These are phyloP conservation scores for Thuja plicata DNA, from an alignment of 83 land plant genomes.

Conservation along the genomic window DNA sequence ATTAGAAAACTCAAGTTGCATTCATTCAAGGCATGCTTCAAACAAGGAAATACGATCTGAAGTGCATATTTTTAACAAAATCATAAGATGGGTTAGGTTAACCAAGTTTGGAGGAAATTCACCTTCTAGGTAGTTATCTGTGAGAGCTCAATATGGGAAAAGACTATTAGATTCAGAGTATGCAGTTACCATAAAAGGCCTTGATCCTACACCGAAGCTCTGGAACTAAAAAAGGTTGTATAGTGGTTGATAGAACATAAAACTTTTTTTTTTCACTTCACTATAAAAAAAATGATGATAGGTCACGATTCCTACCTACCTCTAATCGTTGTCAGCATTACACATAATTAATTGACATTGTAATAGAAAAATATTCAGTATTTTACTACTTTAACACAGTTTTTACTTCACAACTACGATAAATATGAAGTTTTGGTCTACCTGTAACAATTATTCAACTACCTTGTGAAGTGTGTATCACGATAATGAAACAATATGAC, in stretches of 20 bases:
- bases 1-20: neutral
- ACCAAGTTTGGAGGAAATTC: conserved; percentile 72
- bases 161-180: neutral
- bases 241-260: too few relatives aligned
- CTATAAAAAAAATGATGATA: neutral
- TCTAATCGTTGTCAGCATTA: neutral
- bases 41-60: neutral
- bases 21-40: neutral
- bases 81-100: conserved; percentile 53
- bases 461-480: neutral
- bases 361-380: neutral
- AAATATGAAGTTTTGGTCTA: neutral
- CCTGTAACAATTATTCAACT: neutral
- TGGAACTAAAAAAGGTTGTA: neutral
- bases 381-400: neutral
- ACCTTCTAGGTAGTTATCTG: conserved; percentile 75
- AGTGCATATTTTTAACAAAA: conserved; percentile 38
- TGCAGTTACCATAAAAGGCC: too few relatives aligned
- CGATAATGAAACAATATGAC: neutral
- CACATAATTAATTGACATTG: neutral
- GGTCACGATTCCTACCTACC: neutral
- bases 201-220: neutral
- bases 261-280: neutral
- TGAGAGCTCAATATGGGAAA: neutral
- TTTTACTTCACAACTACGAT: neutral